phyloP scores from a whole-genome alignment of 2,329 filamentous ascomycete species.

The Arthrobotrys entomopaga region DNA sequence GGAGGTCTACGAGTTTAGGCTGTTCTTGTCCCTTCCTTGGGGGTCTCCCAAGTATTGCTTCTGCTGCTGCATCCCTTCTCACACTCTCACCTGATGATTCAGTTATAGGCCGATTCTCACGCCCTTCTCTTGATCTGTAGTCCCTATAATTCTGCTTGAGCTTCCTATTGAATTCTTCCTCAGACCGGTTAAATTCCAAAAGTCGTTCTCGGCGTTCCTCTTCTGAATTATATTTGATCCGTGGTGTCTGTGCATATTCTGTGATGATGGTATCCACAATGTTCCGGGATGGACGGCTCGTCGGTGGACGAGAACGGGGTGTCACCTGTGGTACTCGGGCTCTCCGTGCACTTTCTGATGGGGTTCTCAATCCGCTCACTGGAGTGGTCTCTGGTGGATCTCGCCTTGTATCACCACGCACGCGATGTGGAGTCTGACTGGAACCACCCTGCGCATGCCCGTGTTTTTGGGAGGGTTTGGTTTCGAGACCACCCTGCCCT shows the following conservation, averaged over 20 bases:
- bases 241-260: conserved; percentile 33
- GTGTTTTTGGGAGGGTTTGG: no score
- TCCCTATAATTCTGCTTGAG: conserved; percentile 12
- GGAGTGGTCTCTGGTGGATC: no score
- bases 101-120: conserved; percentile 6
- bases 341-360: no score
- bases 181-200: conserved; percentile 17
- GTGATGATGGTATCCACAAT: conserved; percentile 15
- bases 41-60: no score
- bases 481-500: no score
- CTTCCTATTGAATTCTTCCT: conserved; percentile 38
- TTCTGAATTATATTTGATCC: conserved; percentile 20
- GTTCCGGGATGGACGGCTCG: conserved; percentile 1
- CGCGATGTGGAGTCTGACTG: no score
- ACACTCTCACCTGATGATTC: not conserved
- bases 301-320: not conserved
- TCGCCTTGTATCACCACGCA: no score
- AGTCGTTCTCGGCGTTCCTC: not conserved
- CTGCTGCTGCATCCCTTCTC: no score
- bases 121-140: not conserved
- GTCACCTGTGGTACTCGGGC: no score
- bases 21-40: no score
- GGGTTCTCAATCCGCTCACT: no score
- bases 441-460: no score
- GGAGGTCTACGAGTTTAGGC: conserved; percentile 10